Percentiles rank a stretch among this genome's conserved stretches.
phyloP scores from a whole-genome alignment of 192 early-diverging fungal genomes.

The Umbelopsis ramanniana region DNA sequence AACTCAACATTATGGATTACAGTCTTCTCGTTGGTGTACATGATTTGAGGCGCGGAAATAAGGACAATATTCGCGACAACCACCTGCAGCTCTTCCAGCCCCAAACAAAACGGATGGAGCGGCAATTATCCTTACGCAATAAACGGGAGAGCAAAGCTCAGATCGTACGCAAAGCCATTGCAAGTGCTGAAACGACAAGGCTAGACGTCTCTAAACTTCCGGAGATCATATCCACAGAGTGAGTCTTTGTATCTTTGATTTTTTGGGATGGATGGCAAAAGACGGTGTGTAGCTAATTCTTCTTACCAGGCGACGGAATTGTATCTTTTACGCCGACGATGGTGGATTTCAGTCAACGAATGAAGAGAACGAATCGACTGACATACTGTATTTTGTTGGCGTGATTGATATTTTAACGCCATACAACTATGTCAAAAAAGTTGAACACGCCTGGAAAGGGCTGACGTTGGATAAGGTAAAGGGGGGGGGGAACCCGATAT shows the following conservation, averaged over 20 bases:
- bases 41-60: slow-evolving; percentile 83
- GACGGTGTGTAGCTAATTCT: no score
- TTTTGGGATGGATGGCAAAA: no score
- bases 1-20: slow-evolving; percentile 98
- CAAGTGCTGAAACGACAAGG: slow-evolving; percentile 58
- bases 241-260: not conserved
- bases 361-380: slow-evolving; percentile 64
- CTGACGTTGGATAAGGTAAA: slow-evolving; percentile 72
- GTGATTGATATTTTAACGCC: slow-evolving; percentile 97
- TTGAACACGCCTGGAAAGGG: slow-evolving; percentile 88
- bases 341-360: slow-evolving; percentile 87
- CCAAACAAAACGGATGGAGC: slow-evolving; percentile 47
- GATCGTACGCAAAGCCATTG: slow-evolving; percentile 53
- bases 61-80: slow-evolving; percentile 88
- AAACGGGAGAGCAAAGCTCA: slow-evolving; percentile 57
- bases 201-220: slow-evolving; percentile 65
- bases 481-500: no score
- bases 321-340: slow-evolving; percentile 88
- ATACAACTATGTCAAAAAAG: slow-evolving; percentile 85
- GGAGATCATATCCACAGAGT: slow-evolving; percentile 51
- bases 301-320: slow-evolving; percentile 62
- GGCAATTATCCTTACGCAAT: slow-evolving; percentile 42
- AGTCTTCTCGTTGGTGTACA: slow-evolving; percentile 94
- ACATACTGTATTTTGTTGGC: slow-evolving; percentile 89
- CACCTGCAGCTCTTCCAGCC: slow-evolving; percentile 80